Evolutionary conservation across 441 rosid species (phyloP), one percentile per base, ranked within the genome.

Genomic region (Erysimum pusillum): DNA sequence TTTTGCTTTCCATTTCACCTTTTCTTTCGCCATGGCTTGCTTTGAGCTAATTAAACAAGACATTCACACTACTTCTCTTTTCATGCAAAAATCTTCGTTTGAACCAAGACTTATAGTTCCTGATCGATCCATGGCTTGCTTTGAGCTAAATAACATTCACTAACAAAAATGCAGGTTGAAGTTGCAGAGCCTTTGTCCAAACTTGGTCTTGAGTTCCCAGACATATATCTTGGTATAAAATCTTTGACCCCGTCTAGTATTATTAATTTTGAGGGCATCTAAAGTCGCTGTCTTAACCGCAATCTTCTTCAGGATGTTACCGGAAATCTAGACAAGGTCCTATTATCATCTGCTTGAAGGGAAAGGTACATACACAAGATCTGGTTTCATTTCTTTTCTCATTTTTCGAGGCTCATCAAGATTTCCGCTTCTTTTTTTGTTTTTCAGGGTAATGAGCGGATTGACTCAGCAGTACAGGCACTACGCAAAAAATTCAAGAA

Each of bases 181-280:
- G 77, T 82, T 39, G 93, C 97, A 60, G 90, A 84, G 77, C 91
- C 97, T 79, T 80, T 93, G 45, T 87, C 97, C 31, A 91, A 91
- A 80, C 89, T 96, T 57, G 87, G 92, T 52, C 88, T 89, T 10
- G 97, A 93, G 76, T 96, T 86, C 77, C 96, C 98, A 12, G 99
- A 96, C 75, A 83, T 96, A 51, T 83, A 75, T 66, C 84, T 96
- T 17, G 97, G 99, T 96, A 86, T 81, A 66, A 38, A 59, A 41
- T 73, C 73, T 45, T 34, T n/a, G 53, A 48, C 51, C 4, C 68
- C 66, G 32, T 49, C 34, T 49, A 5, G 17, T 17, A 35, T 36
- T 53, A 49, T 44, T 0, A 60, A 39, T 32, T 54, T 31, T 52
- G 7, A 17, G 42, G 61, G 65, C 53, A 44, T 62, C 67, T 18